phyloP scores from a whole-genome alignment of 202 grass and related monocot species.

The Schoenoplectus tabernaemontani region DNA sequence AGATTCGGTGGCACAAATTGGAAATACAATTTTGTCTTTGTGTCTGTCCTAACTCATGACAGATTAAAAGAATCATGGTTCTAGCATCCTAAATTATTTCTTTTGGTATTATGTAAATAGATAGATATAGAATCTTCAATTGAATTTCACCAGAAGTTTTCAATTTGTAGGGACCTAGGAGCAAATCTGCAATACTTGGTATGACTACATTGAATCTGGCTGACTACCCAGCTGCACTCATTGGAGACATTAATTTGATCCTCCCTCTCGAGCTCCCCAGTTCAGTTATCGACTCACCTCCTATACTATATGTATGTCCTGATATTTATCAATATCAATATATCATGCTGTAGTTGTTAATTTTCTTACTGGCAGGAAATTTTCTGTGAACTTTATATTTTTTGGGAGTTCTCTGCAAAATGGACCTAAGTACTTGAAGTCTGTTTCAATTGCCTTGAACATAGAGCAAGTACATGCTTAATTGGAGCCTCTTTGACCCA shows the following conservation, averaged over 20 bases:
- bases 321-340: slow-evolving; percentile 10
- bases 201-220: slow-evolving; percentile 61
- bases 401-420: background rate
- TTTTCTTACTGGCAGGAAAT: too few species aligned
- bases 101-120: too few species aligned
- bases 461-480: background rate
- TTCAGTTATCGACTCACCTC: slow-evolving; percentile 31
- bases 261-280: slow-evolving; percentile 43
- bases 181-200: slow-evolving; percentile 60
- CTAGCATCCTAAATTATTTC: too few species aligned
- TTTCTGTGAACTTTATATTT: background rate
- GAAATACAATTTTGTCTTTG: background rate
- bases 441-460: background rate
- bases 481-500: background rate
- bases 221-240: slow-evolving; percentile 48
- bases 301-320: slow-evolving; percentile 70
- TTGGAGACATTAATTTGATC: slow-evolving; percentile 58
- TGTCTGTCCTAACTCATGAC: background rate
- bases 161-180: slow-evolving; percentile 47
- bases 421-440: background rate
- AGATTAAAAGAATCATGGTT: too few species aligned
- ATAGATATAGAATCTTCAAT: too few species aligned
- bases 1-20: background rate
- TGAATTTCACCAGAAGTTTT: too few species aligned
- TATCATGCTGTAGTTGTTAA: slow-evolving; percentile 20